phyloP scores from a whole-genome alignment of 2,329 filamentous ascomycete genomes.

The Neophaeococcomyces aloes region DNA sequence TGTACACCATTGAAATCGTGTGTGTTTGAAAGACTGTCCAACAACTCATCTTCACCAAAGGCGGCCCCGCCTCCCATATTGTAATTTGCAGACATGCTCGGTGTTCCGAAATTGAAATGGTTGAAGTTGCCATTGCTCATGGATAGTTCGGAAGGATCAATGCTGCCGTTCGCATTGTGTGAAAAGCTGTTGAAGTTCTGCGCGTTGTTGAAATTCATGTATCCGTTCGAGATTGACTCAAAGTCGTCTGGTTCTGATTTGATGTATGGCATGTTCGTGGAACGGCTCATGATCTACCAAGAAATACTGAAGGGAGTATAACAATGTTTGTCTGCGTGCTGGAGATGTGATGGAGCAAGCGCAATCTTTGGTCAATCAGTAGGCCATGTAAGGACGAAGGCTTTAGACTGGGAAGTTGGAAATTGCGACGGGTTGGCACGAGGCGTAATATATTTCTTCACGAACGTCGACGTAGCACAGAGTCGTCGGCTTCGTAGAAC shows the following conservation, averaged over 20 bases:
- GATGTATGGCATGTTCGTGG: conserved; percentile 51
- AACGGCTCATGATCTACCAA: conserved; percentile 19
- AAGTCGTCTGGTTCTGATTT: conserved; percentile 58
- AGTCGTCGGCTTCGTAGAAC: background rate
- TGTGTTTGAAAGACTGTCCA: conserved; percentile 52
- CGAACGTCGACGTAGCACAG: background rate
- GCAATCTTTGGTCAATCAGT: conserved; percentile 3
- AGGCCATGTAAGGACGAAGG: conserved; percentile 4
- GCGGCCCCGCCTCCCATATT: conserved; percentile 68
- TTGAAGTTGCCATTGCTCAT: conserved; percentile 47
- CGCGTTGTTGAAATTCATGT: conserved; percentile 26
- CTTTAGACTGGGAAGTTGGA: background rate
- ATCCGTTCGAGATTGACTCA: conserved; percentile 42
- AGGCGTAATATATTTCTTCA: background rate
- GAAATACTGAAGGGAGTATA: background rate
- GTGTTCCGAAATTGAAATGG: conserved; percentile 50
- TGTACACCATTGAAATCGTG: conserved; percentile 21
- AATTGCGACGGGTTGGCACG: background rate
- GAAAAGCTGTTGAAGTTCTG: conserved; percentile 39
- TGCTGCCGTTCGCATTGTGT: conserved; percentile 41
- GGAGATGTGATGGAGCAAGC: conserved; percentile 1
- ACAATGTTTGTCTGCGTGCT: background rate
- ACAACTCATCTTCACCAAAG: conserved; percentile 69
- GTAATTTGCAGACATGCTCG: conserved; percentile 60
- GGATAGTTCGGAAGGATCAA: conserved; percentile 77